Evolutionary conservation across 208 protist species (phyloP), one percentile per base, ranked within the genome.

Genomic region (Herpetomonas tarakana): DNA sequence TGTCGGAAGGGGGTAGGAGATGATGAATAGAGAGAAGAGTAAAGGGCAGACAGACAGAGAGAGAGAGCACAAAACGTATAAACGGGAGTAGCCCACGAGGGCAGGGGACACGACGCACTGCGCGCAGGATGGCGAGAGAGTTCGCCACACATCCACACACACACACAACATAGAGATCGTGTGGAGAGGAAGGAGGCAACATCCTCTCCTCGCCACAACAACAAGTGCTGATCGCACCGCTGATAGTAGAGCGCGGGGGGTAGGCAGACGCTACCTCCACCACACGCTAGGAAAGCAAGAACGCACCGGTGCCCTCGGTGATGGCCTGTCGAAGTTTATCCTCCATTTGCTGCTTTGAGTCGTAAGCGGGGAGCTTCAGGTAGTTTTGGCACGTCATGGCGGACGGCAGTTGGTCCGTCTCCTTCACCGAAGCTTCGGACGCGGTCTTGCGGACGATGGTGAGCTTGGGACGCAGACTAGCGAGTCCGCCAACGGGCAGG

Each of bases 331-430:
- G 70, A n/a, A 97, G 55, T 68, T 97, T 96, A 29, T 64, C 58
- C 44, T 87, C 82, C 87, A 97, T 89, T 45, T 88, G 74, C 52
- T 90, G 68, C 58, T 91, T 88, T 3, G 54, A 84, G 9, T 83
- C 66, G 56, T 94, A 96, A n/a, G 85, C 83, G 0, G 93, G 93
- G 12, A 97, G 78, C 66, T 97, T 97, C 44, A 97, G 61, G 54
- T 96, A 97, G 68, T 97, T 96, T 54, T 95, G 88, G 53, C 93
- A 97, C 24, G 93, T 97, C 93, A 97, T 97, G 21, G 88, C 91
- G 2, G 78, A 91, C 1, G 91, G 93, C 16, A 97, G 79, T 62
- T 86, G 76, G 22, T 95, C 82, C 24, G 71, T 58, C 47, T 94
- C 88, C 21, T 75, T 76, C 0, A 88, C 59, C 11, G 51, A 55